A percentile compares a stretch with the other conserved stretches of the same genome.
Evolutionary conservation across 208 protist genomes (phyloP).

Genomic region (Trichomonas vaginalis): DNA sequence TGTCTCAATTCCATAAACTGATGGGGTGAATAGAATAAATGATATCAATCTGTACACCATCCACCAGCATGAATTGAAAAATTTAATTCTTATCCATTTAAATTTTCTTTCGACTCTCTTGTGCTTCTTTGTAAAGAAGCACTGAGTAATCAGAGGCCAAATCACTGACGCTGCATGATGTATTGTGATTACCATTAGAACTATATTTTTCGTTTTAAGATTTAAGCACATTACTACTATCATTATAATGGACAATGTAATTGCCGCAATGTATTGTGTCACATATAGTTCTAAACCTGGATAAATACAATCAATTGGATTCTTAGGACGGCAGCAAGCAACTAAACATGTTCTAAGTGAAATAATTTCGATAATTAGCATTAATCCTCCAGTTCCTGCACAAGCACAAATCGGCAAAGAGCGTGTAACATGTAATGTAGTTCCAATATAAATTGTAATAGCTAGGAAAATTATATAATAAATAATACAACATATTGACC

Average conservation of each 20-base stretch:
- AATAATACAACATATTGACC: not conserved
- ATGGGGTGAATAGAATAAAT: not conserved
- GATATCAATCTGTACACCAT: not conserved
- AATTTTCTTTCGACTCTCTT: not conserved
- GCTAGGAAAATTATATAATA: not conserved
- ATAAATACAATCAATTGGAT: not conserved
- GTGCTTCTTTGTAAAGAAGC: not conserved
- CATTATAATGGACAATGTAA: not conserved
- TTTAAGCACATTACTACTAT: not conserved
- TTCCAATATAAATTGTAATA: not conserved
- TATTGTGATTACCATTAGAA: not conserved
- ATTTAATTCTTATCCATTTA: not conserved
- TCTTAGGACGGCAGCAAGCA: not conserved
- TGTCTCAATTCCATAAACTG: not conserved
- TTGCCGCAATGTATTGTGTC: not conserved
- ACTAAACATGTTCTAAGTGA: not conserved
- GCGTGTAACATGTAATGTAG: not conserved
- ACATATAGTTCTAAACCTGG: not conserved
- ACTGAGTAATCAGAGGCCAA: not conserved
- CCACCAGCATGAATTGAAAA: not conserved
- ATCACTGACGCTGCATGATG: not conserved
- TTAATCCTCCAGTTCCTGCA: not conserved
- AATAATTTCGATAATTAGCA: not conserved
- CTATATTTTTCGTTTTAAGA: not conserved
- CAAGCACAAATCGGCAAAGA: not conserved